Base-by-base conservation (phyloP, 495 filamentous ascomycete species). In the Hyaloscypha finlandica region DNA sequence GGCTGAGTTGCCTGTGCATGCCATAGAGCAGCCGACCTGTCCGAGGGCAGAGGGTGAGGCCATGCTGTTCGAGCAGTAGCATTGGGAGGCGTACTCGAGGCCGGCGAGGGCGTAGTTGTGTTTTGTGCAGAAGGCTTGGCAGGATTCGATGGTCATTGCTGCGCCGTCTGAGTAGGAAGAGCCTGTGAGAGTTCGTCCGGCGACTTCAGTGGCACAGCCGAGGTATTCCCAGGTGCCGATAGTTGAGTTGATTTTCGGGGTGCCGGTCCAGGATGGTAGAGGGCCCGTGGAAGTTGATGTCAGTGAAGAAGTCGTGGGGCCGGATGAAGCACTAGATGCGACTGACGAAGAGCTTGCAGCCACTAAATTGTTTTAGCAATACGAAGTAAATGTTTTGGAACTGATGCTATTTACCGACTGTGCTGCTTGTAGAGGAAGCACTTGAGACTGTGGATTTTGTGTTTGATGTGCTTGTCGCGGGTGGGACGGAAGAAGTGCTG, bases 121-220 rank as follows among this genome's bases (percentile, higher is more conserved):
- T 22, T 55, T 56, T 14, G 68, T 45, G 71, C 81, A 83, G 54
- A 68, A 80, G 16, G 68, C 56, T 22, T 76, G 74, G 54, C 82
- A 83, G 59, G 71, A 63, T 64, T 82, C 80, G 64, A 79, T 74
- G 1, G 80, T 84, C 81, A 83, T 83, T 19, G 54, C 68, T 0
- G 74, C 70, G 2, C 52, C 61, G 33, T 75, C 69, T n/a, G 65
- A 65, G 58, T 73, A 77, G 25, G 55, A 60, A 32, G 62, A 65
- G 0, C 62, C 69, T 3, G 55, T 61, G 31, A 80, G 68, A 8
- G 72, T 56, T 11, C 74, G 65, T 29, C 64, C 59, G 3, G 48
- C 8, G 6, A 61, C 55, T 59, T 74, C 71, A 6, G 61, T 63
- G 16, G 69, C 64, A 51, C 69, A 75, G 20, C 71, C 71, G 20